These are phyloP conservation scores for Arthrobotrys sinensis DNA, from an alignment of 2,329 filamentous ascomycete genomes.

Conservation along the genomic window DNA sequence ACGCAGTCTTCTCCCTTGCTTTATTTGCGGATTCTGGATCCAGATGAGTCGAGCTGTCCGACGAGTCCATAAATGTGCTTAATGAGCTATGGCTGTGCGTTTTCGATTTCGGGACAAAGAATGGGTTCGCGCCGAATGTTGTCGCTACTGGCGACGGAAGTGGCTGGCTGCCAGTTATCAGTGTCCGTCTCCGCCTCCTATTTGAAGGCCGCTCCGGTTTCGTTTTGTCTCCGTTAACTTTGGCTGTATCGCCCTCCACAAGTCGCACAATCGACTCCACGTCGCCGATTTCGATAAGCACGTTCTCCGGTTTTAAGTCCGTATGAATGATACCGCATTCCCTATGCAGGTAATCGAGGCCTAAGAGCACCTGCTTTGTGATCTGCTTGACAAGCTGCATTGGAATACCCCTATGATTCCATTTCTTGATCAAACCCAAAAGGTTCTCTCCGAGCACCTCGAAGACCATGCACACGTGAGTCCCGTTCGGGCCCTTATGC, in stretches of 20 bases:
- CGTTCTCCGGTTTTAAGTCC: conserved; percentile 96
- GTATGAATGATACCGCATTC: conserved; percentile 99
- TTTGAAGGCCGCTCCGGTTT: conserved; percentile 79
- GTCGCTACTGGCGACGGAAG: conserved; percentile 94
- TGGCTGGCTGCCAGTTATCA: conserved; percentile 97
- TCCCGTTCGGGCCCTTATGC: conserved; percentile 95
- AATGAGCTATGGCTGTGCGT: conserved; percentile 64
- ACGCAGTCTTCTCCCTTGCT: conserved; percentile 94
- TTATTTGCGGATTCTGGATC: conserved; percentile 77
- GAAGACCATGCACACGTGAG: conserved; percentile 99
- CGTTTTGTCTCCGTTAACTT: conserved; percentile 80
- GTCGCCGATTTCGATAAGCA: conserved; percentile 97
- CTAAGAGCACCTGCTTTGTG: conserved; percentile 95
- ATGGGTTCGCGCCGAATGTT: conserved; percentile 76
- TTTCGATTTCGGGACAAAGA: conserved; percentile 61
- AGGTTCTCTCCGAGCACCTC: conserved; percentile 97
- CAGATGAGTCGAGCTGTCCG: conserved; percentile 65
- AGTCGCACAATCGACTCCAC: conserved; percentile 91
- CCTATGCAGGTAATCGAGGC: conserved; percentile 94
- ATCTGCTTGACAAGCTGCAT: conserved; percentile 98
- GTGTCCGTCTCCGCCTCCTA: conserved; percentile 87
- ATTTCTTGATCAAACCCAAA: conserved; percentile 77
- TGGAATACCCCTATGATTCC: conserved; percentile 95
- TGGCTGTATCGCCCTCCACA: conserved; percentile 65
- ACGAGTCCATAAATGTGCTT: conserved; percentile 63